Conservation (phyloP, 768 basidiomycete genomes). For the Termitomyces sp. region DNA sequence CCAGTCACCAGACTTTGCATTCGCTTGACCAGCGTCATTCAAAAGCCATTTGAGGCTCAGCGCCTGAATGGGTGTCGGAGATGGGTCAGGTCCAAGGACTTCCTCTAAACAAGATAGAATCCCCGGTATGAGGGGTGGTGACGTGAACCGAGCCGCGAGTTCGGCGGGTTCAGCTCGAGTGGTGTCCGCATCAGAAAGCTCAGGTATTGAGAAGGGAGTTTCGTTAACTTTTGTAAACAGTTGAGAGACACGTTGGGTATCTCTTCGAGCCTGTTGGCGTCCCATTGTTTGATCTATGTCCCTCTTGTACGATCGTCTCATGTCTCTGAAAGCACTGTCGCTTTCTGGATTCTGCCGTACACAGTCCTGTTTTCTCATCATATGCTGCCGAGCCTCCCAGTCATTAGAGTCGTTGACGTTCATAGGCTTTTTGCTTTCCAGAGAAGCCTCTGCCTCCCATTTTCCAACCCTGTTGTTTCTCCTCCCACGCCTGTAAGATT, state of each 20-base stretch:
- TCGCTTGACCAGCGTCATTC: constrained; percentile 15
- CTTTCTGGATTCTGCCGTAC: not conserved
- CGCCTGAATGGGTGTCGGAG: constrained; percentile 76
- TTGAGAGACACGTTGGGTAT: not conserved
- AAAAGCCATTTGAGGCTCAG: constrained; percentile 66
- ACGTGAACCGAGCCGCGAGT: constrained; percentile 45
- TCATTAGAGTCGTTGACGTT: not conserved
- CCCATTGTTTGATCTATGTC: not conserved
- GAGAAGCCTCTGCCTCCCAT: not conserved
- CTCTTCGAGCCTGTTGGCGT: not conserved
- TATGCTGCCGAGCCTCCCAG: not conserved
- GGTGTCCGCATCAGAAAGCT: constrained; percentile 9
- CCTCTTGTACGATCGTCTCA: not conserved
- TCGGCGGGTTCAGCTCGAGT: constrained; percentile 1
- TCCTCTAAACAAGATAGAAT: constrained; percentile 53
- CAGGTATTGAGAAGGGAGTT: not conserved
- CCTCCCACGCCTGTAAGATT: constrained; percentile 8
- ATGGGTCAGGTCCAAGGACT: constrained; percentile 47
- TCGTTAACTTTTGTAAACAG: not conserved
- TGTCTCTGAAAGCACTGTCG: not conserved
- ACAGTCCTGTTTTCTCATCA: not conserved
- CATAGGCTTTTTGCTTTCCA: not conserved
- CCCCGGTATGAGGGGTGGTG: constrained; percentile 66
- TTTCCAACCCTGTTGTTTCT: constrained; percentile 1
- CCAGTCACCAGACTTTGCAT: constrained; percentile 21